phyloP scores from a whole-genome alignment of 345 rosid species.

The Crucihimalaya himalaica region DNA sequence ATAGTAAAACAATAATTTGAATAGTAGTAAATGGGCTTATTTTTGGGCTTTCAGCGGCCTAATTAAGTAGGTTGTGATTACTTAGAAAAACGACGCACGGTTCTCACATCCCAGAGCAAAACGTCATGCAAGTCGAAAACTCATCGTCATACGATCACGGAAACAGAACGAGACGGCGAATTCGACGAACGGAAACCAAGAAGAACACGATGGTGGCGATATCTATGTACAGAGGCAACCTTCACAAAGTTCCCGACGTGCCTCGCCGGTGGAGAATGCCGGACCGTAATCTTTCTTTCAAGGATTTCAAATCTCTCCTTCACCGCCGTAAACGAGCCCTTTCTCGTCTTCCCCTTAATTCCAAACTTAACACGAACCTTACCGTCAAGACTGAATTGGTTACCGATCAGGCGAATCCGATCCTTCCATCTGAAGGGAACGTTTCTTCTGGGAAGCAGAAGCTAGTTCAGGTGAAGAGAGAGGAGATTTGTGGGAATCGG shows the following conservation, averaged over 20 bases:
- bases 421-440: not conserved
- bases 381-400: conserved; percentile 23
- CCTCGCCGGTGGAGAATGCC: conserved; percentile 89
- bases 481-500: conserved; percentile 24
- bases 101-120: not conserved
- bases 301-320: conserved; percentile 66
- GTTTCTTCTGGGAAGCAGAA: conserved; percentile 33
- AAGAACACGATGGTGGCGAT: conserved; percentile 70
- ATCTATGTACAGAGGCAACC: conserved; percentile 89
- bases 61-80: not conserved
- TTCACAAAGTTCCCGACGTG: conserved; percentile 74
- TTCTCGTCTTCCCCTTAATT: conserved; percentile 46
- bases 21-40: not conserved
- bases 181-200: conserved; percentile 20
- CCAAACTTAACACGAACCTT: conserved; percentile 29
- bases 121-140: conserved; percentile 19
- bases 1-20: no score
- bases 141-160: conserved; percentile 14
- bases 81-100: conserved; percentile 24
- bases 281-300: conserved; percentile 52
- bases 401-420: conserved; percentile 11
- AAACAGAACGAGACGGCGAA: conserved; percentile 25
- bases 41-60: not conserved
- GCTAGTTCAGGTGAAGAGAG: conserved; percentile 34
- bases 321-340: conserved; percentile 69